These are phyloP conservation scores for Coemansia sp. DNA, from an alignment of 192 early-diverging fungal species.

Conservation along the genomic window DNA sequence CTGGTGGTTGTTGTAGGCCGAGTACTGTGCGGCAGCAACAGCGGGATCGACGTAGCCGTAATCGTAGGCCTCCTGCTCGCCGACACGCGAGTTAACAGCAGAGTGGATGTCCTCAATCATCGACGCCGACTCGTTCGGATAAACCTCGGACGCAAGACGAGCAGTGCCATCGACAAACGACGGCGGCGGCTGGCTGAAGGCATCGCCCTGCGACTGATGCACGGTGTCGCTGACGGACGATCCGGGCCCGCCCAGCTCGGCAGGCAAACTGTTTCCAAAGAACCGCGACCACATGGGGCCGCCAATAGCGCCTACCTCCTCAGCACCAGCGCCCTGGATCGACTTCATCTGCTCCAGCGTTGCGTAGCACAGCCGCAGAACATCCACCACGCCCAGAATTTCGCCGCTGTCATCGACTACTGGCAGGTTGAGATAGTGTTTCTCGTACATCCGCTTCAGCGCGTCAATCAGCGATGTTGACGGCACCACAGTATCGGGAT, in stretches of 20 bases:
- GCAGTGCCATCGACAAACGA: constrained; percentile 49
- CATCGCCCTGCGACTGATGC: constrained; percentile 31
- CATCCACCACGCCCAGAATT: constrained; percentile 79
- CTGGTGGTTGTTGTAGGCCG: constrained; percentile 35
- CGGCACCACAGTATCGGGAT: constrained; percentile 75
- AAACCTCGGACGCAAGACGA: constrained; percentile 49
- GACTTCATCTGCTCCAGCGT: constrained; percentile 78
- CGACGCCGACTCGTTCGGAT: constrained; percentile 57
- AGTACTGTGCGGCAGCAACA: constrained; percentile 28
- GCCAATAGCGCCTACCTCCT: constrained; percentile 22
- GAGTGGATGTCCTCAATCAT: constrained; percentile 58
- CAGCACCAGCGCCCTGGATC: constrained; percentile 49
- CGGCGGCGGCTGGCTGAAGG: constrained; percentile 37
- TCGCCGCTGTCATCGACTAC: constrained; percentile 69
- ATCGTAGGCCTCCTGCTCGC: constrained; percentile 48
- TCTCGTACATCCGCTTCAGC: constrained; percentile 83
- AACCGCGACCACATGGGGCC: constrained; percentile 79
- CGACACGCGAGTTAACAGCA: constrained; percentile 58
- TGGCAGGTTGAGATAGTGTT: constrained; percentile 82
- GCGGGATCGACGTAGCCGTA: constrained; percentile 31
- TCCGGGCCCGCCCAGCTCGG: constrained; percentile 65
- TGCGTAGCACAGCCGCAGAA: constrained; percentile 78
- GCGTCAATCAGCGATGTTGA: constrained; percentile 78
- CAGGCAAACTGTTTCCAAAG: constrained; percentile 66
- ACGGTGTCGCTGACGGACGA: constrained; percentile 66